Percentiles rank a stretch among this genome's conserved stretches.
Evolutionary conservation across 768 basidiomycete genomes (phyloP).

Genomic region (Suillus variegatus): DNA sequence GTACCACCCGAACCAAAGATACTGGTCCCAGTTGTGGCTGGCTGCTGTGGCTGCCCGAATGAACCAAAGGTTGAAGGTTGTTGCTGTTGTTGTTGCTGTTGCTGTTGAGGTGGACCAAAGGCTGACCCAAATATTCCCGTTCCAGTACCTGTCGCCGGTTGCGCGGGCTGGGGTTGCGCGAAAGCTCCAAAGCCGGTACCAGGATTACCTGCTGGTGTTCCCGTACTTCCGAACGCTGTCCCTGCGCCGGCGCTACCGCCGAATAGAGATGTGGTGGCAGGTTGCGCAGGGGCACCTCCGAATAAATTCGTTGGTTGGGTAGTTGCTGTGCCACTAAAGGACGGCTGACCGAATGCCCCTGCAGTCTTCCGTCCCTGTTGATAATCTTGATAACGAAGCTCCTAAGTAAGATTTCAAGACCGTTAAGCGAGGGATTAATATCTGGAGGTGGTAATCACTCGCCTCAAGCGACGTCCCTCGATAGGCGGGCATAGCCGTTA

Average conservation of each 20-base stretch:
- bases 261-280: conserved; percentile 33
- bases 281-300: conserved; percentile 28
- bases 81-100: conserved; percentile 34
- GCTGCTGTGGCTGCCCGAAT: conserved; percentile 52
- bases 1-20: conserved; percentile 34
- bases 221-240: conserved; percentile 23
- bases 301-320: conserved; percentile 29
- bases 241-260: conserved; percentile 19
- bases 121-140: conserved; percentile 46
- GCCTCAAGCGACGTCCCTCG: conserved; percentile 78
- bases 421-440: conserved; percentile 10
- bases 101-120: conserved; percentile 39
- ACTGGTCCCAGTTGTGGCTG: conserved; percentile 27
- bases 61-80: conserved; percentile 46
- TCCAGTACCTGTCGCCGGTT: conserved; percentile 35
- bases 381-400: conserved; percentile 78
- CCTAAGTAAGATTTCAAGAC: conserved; percentile 39
- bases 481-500: conserved; percentile 79
- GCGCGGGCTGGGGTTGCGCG: conserved; percentile 38
- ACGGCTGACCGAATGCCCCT: conserved; percentile 56
- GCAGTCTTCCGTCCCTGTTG: conserved; percentile 73
- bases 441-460: conserved; percentile 23
- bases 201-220: conserved; percentile 30
- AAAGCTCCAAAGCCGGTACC: conserved; percentile 33
- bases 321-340: conserved; percentile 23